Evolutionary conservation across 2,329 filamentous ascomycete species (phyloP).

Genomic region (Cytospora paraplurivora): DNA sequence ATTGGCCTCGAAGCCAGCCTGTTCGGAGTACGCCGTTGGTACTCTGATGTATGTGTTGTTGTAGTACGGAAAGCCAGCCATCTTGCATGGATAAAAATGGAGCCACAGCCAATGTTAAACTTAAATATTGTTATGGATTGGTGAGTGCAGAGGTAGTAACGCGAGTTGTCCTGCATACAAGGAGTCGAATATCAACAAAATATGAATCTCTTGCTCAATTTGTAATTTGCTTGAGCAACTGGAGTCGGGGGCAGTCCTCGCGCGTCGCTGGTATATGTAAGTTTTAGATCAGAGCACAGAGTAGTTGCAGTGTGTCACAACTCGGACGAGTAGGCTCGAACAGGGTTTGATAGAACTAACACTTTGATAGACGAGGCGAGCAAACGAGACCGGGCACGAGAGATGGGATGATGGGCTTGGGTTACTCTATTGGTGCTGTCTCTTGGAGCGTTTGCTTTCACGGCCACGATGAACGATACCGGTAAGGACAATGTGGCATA

Average conservation of each 20-base stretch:
- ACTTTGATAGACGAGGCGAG: conserved; percentile 25
- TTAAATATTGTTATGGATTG: background rate
- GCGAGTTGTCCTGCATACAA: background rate
- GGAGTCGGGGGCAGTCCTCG: background rate
- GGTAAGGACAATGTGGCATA: conserved; percentile 20
- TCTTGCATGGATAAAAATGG: conserved; percentile 7
- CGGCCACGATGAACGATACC: conserved; percentile 10
- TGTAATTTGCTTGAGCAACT: background rate
- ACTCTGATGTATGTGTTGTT: conserved; percentile 15
- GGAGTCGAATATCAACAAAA: background rate
- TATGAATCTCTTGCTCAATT: background rate
- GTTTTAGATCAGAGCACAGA: background rate
- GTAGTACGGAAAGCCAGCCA: conserved; percentile 14
- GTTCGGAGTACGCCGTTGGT: conserved; percentile 15
- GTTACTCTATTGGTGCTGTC: conserved; percentile 15
- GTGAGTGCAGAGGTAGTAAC: background rate
- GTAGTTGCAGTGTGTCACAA: conserved; percentile 1
- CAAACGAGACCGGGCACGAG: conserved; percentile 10
- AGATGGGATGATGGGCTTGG: conserved; percentile 11
- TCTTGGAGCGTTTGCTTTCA: conserved; percentile 19
- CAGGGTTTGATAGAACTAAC: conserved; percentile 18
- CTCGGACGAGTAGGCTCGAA: conserved; percentile 7
- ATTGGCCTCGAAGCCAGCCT: conserved; percentile 12
- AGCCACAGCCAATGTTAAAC: background rate
- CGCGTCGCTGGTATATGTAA: conserved; percentile 18